Base-by-base conservation (phyloP, 208 protist genomes). In the Crithidia mellificae region DNA sequence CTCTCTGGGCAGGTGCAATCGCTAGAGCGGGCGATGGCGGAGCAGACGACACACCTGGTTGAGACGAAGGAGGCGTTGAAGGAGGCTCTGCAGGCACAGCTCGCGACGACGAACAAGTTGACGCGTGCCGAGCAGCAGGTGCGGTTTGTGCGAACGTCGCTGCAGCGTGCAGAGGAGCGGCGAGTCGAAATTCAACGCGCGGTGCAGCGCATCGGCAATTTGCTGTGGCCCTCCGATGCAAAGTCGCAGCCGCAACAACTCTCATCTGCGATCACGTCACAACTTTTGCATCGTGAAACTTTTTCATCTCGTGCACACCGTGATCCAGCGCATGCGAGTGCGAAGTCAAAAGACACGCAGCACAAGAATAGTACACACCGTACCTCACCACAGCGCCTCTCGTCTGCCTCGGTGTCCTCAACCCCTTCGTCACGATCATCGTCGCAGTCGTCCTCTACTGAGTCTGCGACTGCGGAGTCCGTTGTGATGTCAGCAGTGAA, bases 41-140 rank as follows among this genome's bases (percentile, higher is more conserved):
- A 57, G 44, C 51, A 53, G 30, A 71, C 63, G 0, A 58, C 4
- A 25, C 29, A 57, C 2, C 74, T 81, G 2, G 49, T 80, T 6
- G n/a, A 58, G 6, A 54, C 65, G 4, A 79, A 75, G 25, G 72
- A 69, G 24, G 34, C 72, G 32, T 52, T 79, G 38, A 74, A 74
- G 34, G 44, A 39, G 5, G 65, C 79, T 5, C 68, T 85, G 29
- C 62, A 66, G 4, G 59, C 51, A 6, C 74, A 77, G 55, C 62
- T 84, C 15, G 4, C 12, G 19, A 57, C 61, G 0, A 56, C 69
- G 8, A 36, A 14, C 7, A 49, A 38, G 27, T 51, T 66, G 14
- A n/a, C 36, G 0, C 27, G 57, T 24, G 24, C 19, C 24, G 70
- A 76, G 62, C 46, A 50, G 55, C 55, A 61, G 63, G 43, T 44